Conservation (phyloP, 164 flowering plant species). For the Magnolia sinica region DNA sequence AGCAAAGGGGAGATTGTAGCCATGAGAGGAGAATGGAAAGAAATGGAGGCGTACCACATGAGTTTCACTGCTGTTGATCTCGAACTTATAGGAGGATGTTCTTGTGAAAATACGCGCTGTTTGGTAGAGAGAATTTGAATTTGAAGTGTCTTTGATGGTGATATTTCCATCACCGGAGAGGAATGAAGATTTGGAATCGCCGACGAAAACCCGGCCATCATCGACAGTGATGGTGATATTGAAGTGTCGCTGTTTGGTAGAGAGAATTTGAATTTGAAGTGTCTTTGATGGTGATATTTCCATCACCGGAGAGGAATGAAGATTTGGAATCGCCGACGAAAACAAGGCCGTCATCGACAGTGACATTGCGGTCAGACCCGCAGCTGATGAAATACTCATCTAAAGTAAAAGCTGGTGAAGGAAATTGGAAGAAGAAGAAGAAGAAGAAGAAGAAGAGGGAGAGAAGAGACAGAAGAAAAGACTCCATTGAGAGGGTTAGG, state of each 20-base stretch:
- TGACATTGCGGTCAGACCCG: slow-evolving; percentile 48
- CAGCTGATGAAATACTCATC: slow-evolving; percentile 36
- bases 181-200: not conserved
- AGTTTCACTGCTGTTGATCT: slow-evolving; percentile 31
- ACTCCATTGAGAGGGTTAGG: not conserved
- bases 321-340: slow-evolving; percentile 3
- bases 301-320: not conserved
- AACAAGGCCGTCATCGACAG: slow-evolving; percentile 19
- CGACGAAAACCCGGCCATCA: slow-evolving; percentile 11
- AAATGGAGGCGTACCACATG: slow-evolving; percentile 86
- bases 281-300: not conserved
- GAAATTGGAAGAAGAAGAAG: not conserved
- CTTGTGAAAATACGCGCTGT: slow-evolving; percentile 15
- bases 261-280: slow-evolving; percentile 4
- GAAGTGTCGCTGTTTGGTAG: slow-evolving; percentile 18
- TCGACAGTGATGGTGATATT: too few species aligned
- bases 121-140: slow-evolving; percentile 8
- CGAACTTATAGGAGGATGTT: slow-evolving; percentile 10
- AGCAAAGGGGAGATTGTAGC: slow-evolving; percentile 24
- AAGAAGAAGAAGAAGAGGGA: not conserved
- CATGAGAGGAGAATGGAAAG: slow-evolving; percentile 30
- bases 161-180: slow-evolving; percentile 1
- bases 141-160: not conserved
- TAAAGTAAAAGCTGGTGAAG: not conserved
- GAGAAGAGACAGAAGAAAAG: not conserved